Base-by-base conservation (phyloP, 2,329 filamentous ascomycete genomes). In the Ceratocystis cacaofunesta region DNA sequence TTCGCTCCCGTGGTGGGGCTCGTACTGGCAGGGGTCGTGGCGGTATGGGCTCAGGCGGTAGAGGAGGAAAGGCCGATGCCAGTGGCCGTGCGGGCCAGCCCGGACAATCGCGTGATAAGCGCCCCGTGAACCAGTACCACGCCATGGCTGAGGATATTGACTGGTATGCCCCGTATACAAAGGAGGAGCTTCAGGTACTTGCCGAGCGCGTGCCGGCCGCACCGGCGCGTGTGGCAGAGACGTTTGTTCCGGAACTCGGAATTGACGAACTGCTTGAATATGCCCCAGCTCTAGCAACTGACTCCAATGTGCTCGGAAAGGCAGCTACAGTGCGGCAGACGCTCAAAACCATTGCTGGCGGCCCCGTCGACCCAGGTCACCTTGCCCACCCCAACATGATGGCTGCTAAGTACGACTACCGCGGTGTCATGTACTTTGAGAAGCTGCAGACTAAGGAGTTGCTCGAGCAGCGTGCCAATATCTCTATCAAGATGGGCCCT, bases 261-360 rank as follows among this genome's bases (percentile, higher is more conserved):
- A 75, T 75, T 68, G 75, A 75, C 46, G 69, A 70, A 43, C 64
- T 68, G 44, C 70, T 72, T 10, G 63, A 68, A 28, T 78, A 73
- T 69, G 66, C 62, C n/a, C 76, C 76, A 3, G 69, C 70, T 17
- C 67, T 78, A 62, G 73, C 75, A 5, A 68, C 72, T 36, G 72
- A 74, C 44, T 70, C 71, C 32, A 70, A 70, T 17, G 44, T 69
- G 4, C 68, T 71, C 25, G 71, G 74, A 61, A 72, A 71, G 17
- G 68, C 69, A 52, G 74, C 75, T 5, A 70, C 73, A 17, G 73
- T 77, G 44, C 67, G 77, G 66, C 70, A 73, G 67, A 76, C 72
- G 63, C 72, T 78, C 62, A 73, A 72, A 58, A 69, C 72, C 5
- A 70, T 78, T 19, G 74, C 72, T n/a, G 73, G 72, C 8, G 75